Evolutionary conservation across 371 early-diverging fungal species (phyloP), one percentile per base, ranked within the genome.

Genomic region (Coemansia sp.): DNA sequence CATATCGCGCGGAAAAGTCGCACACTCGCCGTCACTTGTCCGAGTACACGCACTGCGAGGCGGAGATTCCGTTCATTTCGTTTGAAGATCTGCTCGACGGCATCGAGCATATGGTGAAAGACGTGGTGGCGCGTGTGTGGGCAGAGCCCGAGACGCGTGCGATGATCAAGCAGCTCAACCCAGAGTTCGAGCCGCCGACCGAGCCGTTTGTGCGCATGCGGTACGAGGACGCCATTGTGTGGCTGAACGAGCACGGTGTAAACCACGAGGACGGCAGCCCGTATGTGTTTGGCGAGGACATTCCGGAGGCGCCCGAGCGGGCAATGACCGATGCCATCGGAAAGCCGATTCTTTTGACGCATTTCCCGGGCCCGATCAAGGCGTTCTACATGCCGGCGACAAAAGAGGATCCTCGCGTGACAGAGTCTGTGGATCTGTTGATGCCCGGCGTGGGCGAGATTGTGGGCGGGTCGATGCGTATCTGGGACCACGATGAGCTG

Each of bases 381-480:
- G 86, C 93, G n/a, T 99, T 99, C 88, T 99, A 99, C 85, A 99
- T 99, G 99, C 94, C 93, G 80, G 86, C 89, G 58, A 91, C 90
- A 78, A 85, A 86, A 58, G 89, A 92, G 13, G 93, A 95, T 72
- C 83, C 81, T 26, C 83, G 91, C 4, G 85, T 95, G 48, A 99
- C 99, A 13, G 97, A 99, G 85, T 92, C 92, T 70, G 96, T 97
- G 29, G 99, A 99, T 84, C 89, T 99, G 36, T 88, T 99, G 77
- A 98, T 99, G 92, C 99, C 99, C 41, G 91, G 89, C 69, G 99
- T 99, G 58, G 99, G 99, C 70, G 99, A 99, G 85, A 98, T 99
- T 84, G 95, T 98, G 41, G 99, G 99, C 80, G 99, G 99, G 46
- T 94, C 95, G 73, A 99, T 99, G 99, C 91, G 99, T 85, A 94